phyloP scores from a whole-genome alignment of 2,329 filamentous ascomycete genomes.

The Botryotinia globosa region DNA sequence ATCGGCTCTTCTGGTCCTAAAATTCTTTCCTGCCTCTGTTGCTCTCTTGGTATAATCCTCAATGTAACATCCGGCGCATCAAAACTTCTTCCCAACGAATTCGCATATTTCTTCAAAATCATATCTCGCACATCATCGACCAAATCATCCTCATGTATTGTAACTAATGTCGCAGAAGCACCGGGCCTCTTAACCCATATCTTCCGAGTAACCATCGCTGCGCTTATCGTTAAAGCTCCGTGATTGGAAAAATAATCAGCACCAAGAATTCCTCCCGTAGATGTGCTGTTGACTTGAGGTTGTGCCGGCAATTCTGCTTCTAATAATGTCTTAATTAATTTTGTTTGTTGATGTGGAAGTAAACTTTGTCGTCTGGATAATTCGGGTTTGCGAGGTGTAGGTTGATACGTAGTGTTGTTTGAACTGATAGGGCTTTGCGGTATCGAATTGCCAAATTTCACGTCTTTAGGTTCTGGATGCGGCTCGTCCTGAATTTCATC shows the following conservation, averaged over 20 bases:
- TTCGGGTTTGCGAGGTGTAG: constrained; percentile 28
- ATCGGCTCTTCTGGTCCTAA: constrained; percentile 87
- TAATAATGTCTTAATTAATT: constrained; percentile 53
- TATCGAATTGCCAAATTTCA: constrained; percentile 10
- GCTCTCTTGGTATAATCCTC: constrained; percentile 70
- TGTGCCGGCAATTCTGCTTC: constrained; percentile 41
- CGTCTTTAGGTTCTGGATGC: constrained; percentile 12
- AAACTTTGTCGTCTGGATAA: constrained; percentile 43
- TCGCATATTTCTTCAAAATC: constrained; percentile 89
- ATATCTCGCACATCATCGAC: constrained; percentile 93
- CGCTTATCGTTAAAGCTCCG: constrained; percentile 35
- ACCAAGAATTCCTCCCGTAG: background rate
- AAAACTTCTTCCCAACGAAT: constrained; percentile 83
- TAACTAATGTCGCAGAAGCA: constrained; percentile 82
- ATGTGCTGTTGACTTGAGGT: constrained; percentile 37
- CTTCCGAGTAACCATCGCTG: constrained; percentile 66
- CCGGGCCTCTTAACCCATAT: constrained; percentile 91
- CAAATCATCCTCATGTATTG: constrained; percentile 81
- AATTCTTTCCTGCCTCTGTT: constrained; percentile 60
- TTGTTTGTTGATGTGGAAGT: constrained; percentile 46
- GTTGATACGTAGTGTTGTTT: background rate
- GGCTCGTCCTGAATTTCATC: constrained; percentile 12
- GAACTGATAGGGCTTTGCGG: constrained; percentile 17
- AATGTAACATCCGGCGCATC: constrained; percentile 87
- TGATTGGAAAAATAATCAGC: constrained; percentile 37